Evolutionary conservation across 1,284 basidiomycete species (phyloP).

Genomic region (Ustilago crameri): DNA sequence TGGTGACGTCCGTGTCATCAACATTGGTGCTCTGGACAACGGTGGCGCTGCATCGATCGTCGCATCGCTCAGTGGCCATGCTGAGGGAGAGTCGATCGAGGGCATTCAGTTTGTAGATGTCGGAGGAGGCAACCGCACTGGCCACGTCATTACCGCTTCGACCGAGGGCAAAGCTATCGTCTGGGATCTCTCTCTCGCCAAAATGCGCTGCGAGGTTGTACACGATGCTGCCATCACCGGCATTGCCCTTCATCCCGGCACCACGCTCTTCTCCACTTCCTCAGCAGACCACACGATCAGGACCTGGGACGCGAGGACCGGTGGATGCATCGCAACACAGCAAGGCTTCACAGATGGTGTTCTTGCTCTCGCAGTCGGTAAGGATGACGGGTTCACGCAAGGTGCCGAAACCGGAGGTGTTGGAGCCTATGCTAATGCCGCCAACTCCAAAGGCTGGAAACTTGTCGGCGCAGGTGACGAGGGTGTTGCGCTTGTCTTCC

Average conservation of each 20-base stretch:
- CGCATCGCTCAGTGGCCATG: conserved; percentile 82
- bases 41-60: conserved; percentile 77
- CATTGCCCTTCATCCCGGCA: conserved; percentile 76
- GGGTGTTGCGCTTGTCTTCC: conserved; percentile 66
- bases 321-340: conserved; percentile 80
- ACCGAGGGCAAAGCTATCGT: conserved; percentile 94
- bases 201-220: conserved; percentile 50
- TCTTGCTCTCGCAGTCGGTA: conserved; percentile 77
- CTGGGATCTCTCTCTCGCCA: conserved; percentile 84
- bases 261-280: conserved; percentile 77
- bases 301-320: conserved; percentile 93
- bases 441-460: conserved; percentile 61
- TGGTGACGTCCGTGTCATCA: conserved; percentile 85
- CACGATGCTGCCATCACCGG: conserved; percentile 52
- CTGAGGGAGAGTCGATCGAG: conserved; percentile 89
- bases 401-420: conserved; percentile 66
- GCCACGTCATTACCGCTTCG: conserved; percentile 82
- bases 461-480: conserved; percentile 67
- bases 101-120: conserved; percentile 86
- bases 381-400: conserved; percentile 67
- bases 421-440: conserved; percentile 54
- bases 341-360: conserved; percentile 86
- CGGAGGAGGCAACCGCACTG: conserved; percentile 72
- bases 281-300: conserved; percentile 83
- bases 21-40: conserved; percentile 75